Evolutionary conservation across 305 asterid genomes (phyloP).

Genomic region (Caryopteris hybrid): DNA sequence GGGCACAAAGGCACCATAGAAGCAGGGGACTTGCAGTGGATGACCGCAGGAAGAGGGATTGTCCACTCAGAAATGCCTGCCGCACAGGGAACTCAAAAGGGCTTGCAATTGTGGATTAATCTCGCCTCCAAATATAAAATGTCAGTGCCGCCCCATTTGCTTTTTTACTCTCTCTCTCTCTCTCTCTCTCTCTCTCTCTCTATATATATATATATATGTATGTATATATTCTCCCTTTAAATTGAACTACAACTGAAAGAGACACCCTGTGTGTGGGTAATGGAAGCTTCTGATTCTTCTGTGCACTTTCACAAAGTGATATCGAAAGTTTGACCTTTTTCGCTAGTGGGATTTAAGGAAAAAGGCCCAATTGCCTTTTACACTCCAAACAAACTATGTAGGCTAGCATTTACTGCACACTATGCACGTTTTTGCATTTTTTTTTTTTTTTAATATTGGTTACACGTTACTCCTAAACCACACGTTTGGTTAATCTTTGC

Average conservation of each 20-base stretch:
- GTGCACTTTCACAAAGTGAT: slow-evolving; percentile 3
- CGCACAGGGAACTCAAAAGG: slow-evolving; percentile 65
- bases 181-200: no score
- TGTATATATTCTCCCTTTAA: background rate
- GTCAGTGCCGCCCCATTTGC: slow-evolving; percentile 28
- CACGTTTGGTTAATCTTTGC: no score
- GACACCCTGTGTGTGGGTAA: background rate
- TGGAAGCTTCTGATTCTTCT: slow-evolving; percentile 3
- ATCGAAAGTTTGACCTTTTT: slow-evolving; percentile 4
- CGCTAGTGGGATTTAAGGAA: slow-evolving; percentile 19
- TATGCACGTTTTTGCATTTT: background rate
- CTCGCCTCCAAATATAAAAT: slow-evolving; percentile 71
- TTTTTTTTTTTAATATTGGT: no score
- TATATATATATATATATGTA: no score
- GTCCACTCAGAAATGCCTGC: slow-evolving; percentile 98
- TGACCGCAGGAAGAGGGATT: slow-evolving; percentile 95
- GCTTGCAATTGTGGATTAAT: slow-evolving; percentile 83
- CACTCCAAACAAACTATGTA: no score
- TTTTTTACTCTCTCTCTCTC: no score
- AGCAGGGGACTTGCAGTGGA: slow-evolving; percentile 92
- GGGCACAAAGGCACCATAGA: slow-evolving; percentile 79
- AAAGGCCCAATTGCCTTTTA: no score
- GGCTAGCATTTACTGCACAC: no score
- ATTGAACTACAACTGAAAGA: background rate
- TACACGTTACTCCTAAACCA: no score